Percentiles rank a stretch among this genome's conserved stretches.
phyloP scores from a whole-genome alignment of 371 early-diverging fungal species.

The Mortierella sp. region DNA sequence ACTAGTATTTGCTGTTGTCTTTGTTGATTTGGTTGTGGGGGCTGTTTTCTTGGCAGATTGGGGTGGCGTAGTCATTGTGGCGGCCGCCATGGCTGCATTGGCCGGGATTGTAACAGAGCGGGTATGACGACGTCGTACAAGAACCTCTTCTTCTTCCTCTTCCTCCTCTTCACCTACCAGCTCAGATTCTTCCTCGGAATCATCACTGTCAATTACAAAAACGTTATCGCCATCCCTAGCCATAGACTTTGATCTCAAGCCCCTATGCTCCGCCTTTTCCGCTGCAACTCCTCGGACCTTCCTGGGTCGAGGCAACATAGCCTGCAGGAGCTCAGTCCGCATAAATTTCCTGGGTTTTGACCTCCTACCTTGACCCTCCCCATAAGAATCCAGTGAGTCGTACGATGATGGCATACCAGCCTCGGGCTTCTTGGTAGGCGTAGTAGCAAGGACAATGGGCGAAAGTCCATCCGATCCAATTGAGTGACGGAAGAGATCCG shows the following conservation, averaged over 20 bases:
- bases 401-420: slow-evolving; percentile 39
- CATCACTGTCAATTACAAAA: neutral
- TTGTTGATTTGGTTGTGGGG: neutral
- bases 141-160: slow-evolving; percentile 13
- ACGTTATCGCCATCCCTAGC: neutral
- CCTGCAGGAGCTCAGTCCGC: slow-evolving; percentile 32
- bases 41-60: neutral
- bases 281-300: neutral
- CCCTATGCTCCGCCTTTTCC: neutral
- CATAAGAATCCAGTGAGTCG: slow-evolving; percentile 3
- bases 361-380: neutral
- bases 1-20: neutral
- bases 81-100: neutral
- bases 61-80: neutral
- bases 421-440: slow-evolving; percentile 43
- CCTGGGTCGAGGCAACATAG: slow-evolving; percentile 35
- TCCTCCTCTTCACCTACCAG: neutral
- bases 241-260: neutral
- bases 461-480: slow-evolving; percentile 1
- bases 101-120: neutral
- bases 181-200: neutral
- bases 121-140: slow-evolving; percentile 2
- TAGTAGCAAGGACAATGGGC: slow-evolving; percentile 20
- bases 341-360: slow-evolving; percentile 11
- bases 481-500: neutral